Evolutionary conservation across 352 stramenopile genomes (phyloP).

Genomic region (Phytophthora fragariaefolia): DNA sequence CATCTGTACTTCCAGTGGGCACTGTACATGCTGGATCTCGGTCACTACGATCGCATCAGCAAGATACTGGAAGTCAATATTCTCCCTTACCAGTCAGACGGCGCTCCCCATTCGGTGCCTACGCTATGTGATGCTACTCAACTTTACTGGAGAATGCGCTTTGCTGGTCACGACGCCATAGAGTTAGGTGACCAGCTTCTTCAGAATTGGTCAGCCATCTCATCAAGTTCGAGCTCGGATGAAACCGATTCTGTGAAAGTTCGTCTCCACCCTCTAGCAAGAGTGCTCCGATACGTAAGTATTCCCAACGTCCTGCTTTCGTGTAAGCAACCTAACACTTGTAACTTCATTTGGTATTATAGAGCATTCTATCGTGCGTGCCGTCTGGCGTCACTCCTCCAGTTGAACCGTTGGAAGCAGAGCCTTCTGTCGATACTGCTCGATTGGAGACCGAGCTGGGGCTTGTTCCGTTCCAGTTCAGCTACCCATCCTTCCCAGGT

Average conservation of each 20-base stretch:
- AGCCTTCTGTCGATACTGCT: slow-evolving; percentile 45
- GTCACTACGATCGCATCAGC: slow-evolving; percentile 82
- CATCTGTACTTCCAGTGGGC: slow-evolving; percentile 88
- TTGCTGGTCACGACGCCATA: slow-evolving; percentile 66
- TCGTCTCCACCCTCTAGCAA: slow-evolving; percentile 54
- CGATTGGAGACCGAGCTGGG: slow-evolving; percentile 51
- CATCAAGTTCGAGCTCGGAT: slow-evolving; percentile 32
- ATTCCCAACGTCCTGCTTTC: neutral
- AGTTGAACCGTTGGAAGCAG: slow-evolving; percentile 25
- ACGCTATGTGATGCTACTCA: slow-evolving; percentile 81
- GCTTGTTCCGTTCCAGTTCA: slow-evolving; percentile 64
- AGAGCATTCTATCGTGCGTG: slow-evolving; percentile 72
- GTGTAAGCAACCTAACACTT: slow-evolving; percentile 6
- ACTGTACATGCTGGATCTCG: slow-evolving; percentile 81
- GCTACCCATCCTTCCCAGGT: slow-evolving; percentile 47
- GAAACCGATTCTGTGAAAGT: slow-evolving; percentile 26
- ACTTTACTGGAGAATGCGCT: slow-evolving; percentile 86
- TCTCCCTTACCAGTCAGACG: slow-evolving; percentile 50
- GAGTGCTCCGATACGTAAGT: slow-evolving; percentile 67
- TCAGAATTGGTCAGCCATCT: slow-evolving; percentile 53
- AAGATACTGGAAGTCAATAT: slow-evolving; percentile 86
- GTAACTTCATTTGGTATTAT: slow-evolving; percentile 7
- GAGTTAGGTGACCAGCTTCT: slow-evolving; percentile 67
- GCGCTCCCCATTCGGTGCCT: slow-evolving; percentile 48
- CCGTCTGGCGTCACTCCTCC: slow-evolving; percentile 33